These are phyloP conservation scores for Metschnikowia reukaufii DNA, from an alignment of 805 yeast species.

Conservation along the genomic window DNA sequence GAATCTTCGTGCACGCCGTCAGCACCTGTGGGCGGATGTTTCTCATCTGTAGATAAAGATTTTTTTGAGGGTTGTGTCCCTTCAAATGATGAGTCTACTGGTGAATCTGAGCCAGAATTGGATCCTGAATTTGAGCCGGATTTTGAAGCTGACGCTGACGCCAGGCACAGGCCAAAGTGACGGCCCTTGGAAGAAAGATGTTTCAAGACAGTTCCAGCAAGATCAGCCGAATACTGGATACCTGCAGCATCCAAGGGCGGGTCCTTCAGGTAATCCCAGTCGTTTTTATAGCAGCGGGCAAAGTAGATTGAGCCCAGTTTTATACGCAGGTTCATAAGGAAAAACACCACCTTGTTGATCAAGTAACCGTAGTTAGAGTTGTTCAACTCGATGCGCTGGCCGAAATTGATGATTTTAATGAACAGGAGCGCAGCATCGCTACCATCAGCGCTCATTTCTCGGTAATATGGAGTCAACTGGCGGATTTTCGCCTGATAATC, in stretches of 20 bases:
- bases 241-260: slow-evolving; percentile 83
- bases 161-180: slow-evolving; percentile 18
- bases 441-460: slow-evolving; percentile 59
- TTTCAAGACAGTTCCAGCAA: slow-evolving; percentile 56
- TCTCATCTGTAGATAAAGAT: slow-evolving; percentile 34
- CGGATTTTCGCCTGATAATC: slow-evolving; percentile 77
- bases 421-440: slow-evolving; percentile 53
- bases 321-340: slow-evolving; percentile 85
- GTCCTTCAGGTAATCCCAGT: slow-evolving; percentile 66
- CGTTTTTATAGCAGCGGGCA: slow-evolving; percentile 71
- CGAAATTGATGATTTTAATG: slow-evolving; percentile 87
- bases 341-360: slow-evolving; percentile 86
- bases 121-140: no score
- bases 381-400: slow-evolving; percentile 77
- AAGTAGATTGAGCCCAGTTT: slow-evolving; percentile 89
- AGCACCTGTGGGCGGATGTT: slow-evolving; percentile 47
- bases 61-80: slow-evolving; percentile 14
- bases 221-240: slow-evolving; percentile 57
- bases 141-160: neutral
- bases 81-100: no score
- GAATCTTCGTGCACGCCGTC: slow-evolving; percentile 62
- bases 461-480: slow-evolving; percentile 66
- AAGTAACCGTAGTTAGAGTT: slow-evolving; percentile 85
- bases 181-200: slow-evolving; percentile 39
- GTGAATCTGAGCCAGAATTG: no score